Percentiles rank a stretch among this genome's conserved stretches.
These are phyloP conservation scores for Vigna hirtella DNA, from an alignment of 306 rosid genomes.

Conservation along the genomic window DNA sequence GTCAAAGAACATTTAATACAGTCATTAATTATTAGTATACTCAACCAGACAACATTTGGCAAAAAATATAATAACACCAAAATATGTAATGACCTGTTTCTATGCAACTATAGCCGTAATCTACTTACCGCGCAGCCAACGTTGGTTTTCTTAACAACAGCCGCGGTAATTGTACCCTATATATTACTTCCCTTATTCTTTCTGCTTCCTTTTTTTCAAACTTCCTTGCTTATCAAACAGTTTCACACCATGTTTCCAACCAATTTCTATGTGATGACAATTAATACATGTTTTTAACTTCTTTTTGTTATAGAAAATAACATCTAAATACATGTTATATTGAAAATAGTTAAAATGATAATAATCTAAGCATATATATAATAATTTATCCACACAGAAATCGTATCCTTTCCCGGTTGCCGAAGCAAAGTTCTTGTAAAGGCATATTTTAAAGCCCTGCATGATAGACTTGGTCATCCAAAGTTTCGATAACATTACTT, in stretches of 20 bases:
- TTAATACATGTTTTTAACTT: too few species aligned
- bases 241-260: neutral
- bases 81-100: neutral
- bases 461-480: neutral
- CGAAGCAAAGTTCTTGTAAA: neutral
- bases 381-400: neutral
- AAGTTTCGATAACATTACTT: conserved; percentile 5
- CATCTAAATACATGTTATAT: neutral
- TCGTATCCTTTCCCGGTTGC: conserved; percentile 1
- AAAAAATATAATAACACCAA: neutral
- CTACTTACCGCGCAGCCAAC: conserved; percentile 5
- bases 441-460: conserved; percentile 4
- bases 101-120: neutral
- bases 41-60: conserved; percentile 14
- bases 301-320: too few species aligned
- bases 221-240: neutral
- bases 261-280: neutral
- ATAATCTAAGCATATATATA: neutral
- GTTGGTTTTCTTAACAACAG: conserved; percentile 31
- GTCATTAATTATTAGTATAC: neutral
- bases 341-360: neutral
- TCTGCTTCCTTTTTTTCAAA: neutral
- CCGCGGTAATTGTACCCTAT: conserved; percentile 22
- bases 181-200: neutral
- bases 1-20: conserved; percentile 3